These are phyloP conservation scores for Cutaneotrichosporon mucoides DNA, from an alignment of 1,284 basidiomycete species.

Conservation along the genomic window DNA sequence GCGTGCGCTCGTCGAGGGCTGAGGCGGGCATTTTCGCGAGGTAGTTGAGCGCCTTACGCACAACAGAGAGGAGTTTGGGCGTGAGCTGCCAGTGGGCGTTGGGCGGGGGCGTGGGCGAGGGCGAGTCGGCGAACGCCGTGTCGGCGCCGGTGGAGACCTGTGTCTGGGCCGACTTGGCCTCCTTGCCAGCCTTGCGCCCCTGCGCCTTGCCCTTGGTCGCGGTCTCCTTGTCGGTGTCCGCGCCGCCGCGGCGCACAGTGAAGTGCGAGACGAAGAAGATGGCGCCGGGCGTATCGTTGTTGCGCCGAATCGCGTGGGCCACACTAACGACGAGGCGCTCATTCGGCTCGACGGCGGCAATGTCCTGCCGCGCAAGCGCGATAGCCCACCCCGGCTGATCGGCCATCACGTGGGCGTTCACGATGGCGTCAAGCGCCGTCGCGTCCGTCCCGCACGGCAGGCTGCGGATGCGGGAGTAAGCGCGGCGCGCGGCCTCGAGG, in stretches of 20 bases:
- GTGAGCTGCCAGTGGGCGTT: conserved; percentile 1
- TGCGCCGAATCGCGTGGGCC: conserved; percentile 11
- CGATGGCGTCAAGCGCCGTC: conserved; percentile 5
- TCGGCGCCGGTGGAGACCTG: no score
- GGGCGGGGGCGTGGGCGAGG: background rate
- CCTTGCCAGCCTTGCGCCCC: no score
- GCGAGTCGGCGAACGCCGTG: background rate
- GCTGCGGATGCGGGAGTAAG: conserved; percentile 6
- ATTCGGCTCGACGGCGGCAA: conserved; percentile 4
- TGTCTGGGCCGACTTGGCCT: no score
- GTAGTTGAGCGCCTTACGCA: conserved; percentile 12
- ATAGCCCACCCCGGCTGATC: conserved; percentile 3
- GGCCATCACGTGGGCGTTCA: conserved; percentile 1
- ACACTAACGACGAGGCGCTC: conserved; percentile 7
- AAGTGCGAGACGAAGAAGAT: conserved; percentile 16
- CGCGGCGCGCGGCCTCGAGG: background rate
- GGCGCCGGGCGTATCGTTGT: conserved; percentile 8
- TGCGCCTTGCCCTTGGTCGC: no score
- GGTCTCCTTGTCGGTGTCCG: no score
- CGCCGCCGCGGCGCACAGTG: background rate
- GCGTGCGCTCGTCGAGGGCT: background rate
- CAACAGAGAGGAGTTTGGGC: background rate
- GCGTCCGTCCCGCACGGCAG: conserved; percentile 1
- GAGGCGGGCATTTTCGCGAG: conserved; percentile 4
- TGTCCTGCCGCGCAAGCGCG: conserved; percentile 7